A percentile compares a stretch with the other conserved stretches of the same genome.
These are phyloP conservation scores for Suillus variegatus DNA, from an alignment of 768 basidiomycete species.

Conservation along the genomic window DNA sequence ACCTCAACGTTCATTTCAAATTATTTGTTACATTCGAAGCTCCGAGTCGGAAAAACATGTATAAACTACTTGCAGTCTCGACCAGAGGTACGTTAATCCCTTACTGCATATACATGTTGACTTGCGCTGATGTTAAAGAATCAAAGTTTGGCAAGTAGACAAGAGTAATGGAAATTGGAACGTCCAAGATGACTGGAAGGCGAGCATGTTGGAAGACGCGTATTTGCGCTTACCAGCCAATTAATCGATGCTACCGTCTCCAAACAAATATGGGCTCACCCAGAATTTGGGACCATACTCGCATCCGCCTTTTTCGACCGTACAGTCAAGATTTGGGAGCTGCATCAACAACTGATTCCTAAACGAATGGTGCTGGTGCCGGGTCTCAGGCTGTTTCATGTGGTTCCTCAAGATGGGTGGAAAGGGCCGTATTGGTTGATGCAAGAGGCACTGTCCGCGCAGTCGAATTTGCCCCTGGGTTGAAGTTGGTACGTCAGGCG, in stretches of 20 bases:
- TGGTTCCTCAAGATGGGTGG: constrained; percentile 60
- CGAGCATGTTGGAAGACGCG: constrained; percentile 23
- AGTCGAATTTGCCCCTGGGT: constrained; percentile 88
- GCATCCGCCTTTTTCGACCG: constrained; percentile 90
- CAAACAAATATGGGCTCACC: constrained; percentile 86
- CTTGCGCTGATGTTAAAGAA: constrained; percentile 43
- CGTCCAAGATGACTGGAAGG: constrained; percentile 91
- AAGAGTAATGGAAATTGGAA: constrained; percentile 74
- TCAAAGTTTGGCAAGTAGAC: constrained; percentile 85
- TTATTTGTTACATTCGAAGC: not conserved
- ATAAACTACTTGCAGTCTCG: constrained; percentile 81
- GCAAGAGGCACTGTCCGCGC: constrained; percentile 83
- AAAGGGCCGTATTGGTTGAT: constrained; percentile 75
- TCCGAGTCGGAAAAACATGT: constrained; percentile 43
- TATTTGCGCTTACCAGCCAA: not conserved
- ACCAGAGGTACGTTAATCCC: constrained; percentile 60
- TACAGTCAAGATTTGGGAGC: constrained; percentile 92
- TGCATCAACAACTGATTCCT: constrained; percentile 27
- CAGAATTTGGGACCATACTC: constrained; percentile 86
- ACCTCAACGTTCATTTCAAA: not conserved
- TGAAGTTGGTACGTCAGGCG: constrained; percentile 69
- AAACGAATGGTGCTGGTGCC: constrained; percentile 24
- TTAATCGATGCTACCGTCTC: constrained; percentile 76
- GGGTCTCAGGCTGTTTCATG: constrained; percentile 22
- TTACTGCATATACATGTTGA: not conserved